Percentiles rank a stretch among this genome's conserved stretches.
Conservation (phyloP, 805 yeast species). For the Candida saitoana region DNA sequence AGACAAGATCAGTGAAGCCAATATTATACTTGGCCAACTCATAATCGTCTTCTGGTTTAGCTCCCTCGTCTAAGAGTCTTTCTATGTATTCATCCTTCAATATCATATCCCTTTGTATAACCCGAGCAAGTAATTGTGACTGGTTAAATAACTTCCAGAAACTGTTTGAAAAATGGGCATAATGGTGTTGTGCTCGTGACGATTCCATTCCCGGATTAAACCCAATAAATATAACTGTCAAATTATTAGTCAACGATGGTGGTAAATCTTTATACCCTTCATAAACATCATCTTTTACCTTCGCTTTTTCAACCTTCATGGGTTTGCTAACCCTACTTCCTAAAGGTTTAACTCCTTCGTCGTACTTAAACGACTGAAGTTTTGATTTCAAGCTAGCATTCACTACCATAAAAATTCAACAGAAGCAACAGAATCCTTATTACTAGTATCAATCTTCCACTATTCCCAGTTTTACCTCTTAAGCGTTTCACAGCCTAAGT, state of each 20-base stretch:
- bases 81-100: slow-evolving; percentile 12
- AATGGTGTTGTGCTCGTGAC: slow-evolving; percentile 59
- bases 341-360: slow-evolving; percentile 1
- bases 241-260: slow-evolving; percentile 26
- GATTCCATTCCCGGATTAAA: slow-evolving; percentile 70
- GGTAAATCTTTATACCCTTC: slow-evolving; percentile 19
- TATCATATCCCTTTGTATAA: slow-evolving; percentile 6
- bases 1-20: slow-evolving; percentile 71
- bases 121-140: slow-evolving; percentile 39
- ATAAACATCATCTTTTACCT: slow-evolving; percentile 1
- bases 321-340: slow-evolving; percentile 4
- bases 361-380: slow-evolving; percentile 15
- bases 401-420: too few species aligned
- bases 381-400: slow-evolving; percentile 7
- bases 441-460: too few species aligned
- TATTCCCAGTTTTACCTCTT: too few species aligned
- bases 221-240: slow-evolving; percentile 56
- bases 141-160: slow-evolving; percentile 65
- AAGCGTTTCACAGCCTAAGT: too few species aligned
- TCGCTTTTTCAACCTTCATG: slow-evolving; percentile 1
- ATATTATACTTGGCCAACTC: slow-evolving; percentile 39
- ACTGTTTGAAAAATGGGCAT: slow-evolving; percentile 64
- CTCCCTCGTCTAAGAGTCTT: slow-evolving; percentile 10
- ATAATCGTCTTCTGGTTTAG: slow-evolving; percentile 37
- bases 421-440: too few species aligned